A percentile compares a stretch with the other conserved stretches of the same genome.
Evolutionary conservation across 805 yeast species (phyloP).

Genomic region (Hanseniaspora hatyaiensis): DNA sequence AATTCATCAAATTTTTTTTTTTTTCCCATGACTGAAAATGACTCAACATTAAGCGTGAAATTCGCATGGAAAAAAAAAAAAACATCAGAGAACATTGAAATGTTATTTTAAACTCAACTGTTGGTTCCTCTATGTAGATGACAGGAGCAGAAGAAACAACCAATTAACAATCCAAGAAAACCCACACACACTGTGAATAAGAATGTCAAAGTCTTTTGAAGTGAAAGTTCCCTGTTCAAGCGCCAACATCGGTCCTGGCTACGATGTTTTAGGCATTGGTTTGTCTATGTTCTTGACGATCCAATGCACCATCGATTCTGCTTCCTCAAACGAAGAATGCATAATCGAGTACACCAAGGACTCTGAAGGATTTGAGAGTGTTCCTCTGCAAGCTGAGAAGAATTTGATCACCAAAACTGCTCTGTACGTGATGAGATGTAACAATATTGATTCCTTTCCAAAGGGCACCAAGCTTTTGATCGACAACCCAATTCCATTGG

Average conservation of each 20-base stretch:
- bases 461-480: constrained; percentile 71
- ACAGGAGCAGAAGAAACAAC: too few relatives aligned
- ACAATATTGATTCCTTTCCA: constrained; percentile 66
- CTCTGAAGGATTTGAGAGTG: constrained; percentile 67
- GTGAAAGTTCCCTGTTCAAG: constrained; percentile 89
- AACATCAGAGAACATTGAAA: too few relatives aligned
- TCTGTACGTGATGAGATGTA: constrained; percentile 76
- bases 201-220: constrained; percentile 43
- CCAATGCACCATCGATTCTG: constrained; percentile 57
- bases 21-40: too few relatives aligned
- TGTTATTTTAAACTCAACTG: too few relatives aligned
- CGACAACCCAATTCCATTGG: constrained; percentile 84
- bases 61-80: too few relatives aligned
- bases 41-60: too few relatives aligned
- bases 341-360: constrained; percentile 51
- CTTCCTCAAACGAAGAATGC: constrained; percentile 57
- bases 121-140: too few relatives aligned
- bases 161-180: too few relatives aligned
- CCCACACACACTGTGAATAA: too few relatives aligned
- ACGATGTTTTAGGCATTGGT: constrained; percentile 91
- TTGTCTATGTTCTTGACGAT: constrained; percentile 62
- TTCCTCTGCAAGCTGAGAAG: constrained; percentile 64
- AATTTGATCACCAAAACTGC: constrained; percentile 91
- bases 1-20: too few relatives aligned
- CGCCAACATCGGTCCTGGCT: constrained; percentile 97